A percentile compares a stretch with the other conserved stretches of the same genome.
Evolutionary conservation across 2,329 filamentous ascomycete species (phyloP).

Genomic region (Septoria petroselini): DNA sequence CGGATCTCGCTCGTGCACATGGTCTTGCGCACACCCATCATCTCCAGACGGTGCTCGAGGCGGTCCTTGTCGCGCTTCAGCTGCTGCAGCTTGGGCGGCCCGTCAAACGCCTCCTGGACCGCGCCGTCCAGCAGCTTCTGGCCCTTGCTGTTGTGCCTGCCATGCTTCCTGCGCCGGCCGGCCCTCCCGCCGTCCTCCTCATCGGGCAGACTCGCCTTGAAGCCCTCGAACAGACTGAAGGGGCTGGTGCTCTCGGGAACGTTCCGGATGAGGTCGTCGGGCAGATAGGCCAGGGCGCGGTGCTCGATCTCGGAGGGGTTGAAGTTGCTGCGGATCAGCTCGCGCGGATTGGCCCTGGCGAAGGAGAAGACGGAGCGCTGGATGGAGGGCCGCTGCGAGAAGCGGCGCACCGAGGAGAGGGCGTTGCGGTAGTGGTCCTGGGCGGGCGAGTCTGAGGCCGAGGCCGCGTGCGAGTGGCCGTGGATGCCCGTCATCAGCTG

Average conservation of each 20-base stretch:
- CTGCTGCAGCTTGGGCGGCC: conserved; percentile 65
- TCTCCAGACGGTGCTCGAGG: conserved; percentile 81
- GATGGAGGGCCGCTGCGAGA: conserved; percentile 76
- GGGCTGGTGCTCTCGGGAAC: conserved; percentile 82
- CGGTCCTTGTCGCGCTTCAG: conserved; percentile 76
- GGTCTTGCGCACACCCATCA: conserved; percentile 89
- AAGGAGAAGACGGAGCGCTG: conserved; percentile 91
- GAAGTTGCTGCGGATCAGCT: conserved; percentile 86
- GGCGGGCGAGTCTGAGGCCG: conserved; percentile 46
- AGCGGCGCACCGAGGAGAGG: conserved; percentile 83
- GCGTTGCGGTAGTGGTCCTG: conserved; percentile 73
- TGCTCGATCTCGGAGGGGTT: conserved; percentile 92
- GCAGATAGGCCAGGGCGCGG: conserved; percentile 79
- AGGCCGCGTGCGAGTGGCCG: conserved; percentile 42
- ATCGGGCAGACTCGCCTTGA: conserved; percentile 84
- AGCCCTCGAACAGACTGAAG: conserved; percentile 95
- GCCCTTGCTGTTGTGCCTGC: conserved; percentile 68
- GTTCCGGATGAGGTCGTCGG: conserved; percentile 84
- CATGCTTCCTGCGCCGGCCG: conserved; percentile 61
- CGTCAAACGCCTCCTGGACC: conserved; percentile 57
- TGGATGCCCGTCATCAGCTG: conserved; percentile 64
- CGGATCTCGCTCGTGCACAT: conserved; percentile 96
- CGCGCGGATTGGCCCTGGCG: conserved; percentile 85
- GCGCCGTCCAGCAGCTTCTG: conserved; percentile 67
- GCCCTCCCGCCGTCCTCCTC: conserved; percentile 41